Conservation (phyloP, 345 rosid species). For the Euclidium syriacum region DNA sequence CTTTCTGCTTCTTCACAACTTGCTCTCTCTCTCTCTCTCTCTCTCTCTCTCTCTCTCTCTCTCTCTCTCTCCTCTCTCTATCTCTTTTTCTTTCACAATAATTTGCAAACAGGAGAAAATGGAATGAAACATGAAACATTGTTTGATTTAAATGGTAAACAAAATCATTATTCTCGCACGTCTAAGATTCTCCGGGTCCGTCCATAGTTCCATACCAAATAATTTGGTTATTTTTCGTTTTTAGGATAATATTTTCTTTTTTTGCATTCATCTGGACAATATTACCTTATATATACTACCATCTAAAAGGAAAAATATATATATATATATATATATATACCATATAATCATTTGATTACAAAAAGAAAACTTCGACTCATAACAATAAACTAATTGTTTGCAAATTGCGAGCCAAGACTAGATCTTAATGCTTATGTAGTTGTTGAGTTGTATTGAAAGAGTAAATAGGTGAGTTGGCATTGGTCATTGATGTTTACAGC, state of each 20-base stretch:
- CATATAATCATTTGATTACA: neutral
- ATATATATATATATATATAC: neutral
- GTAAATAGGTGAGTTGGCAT: conserved; percentile 29
- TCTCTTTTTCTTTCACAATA: neutral
- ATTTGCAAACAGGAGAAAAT: conserved; percentile 5
- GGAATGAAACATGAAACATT: conserved; percentile 27
- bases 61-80: no score
- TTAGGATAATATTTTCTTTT: neutral
- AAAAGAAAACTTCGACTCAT: neutral
- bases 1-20: conserved; percentile 11
- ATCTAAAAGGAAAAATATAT: neutral
- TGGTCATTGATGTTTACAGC: conserved; percentile 32
- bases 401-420: conserved; percentile 21
- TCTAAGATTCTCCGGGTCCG: conserved; percentile 25
- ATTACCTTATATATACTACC: neutral
- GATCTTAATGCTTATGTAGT: conserved; percentile 11
- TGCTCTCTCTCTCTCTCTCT: neutral
- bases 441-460: conserved; percentile 28
- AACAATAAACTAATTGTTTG: conserved; percentile 3
- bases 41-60: neutral
- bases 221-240: neutral
- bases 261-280: neutral
- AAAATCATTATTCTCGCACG: conserved; percentile 28
- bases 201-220: no score
- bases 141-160: conserved; percentile 19